These are phyloP conservation scores for Cladochytrium tenue DNA, from an alignment of 371 early-diverging fungal genomes.

Conservation along the genomic window DNA sequence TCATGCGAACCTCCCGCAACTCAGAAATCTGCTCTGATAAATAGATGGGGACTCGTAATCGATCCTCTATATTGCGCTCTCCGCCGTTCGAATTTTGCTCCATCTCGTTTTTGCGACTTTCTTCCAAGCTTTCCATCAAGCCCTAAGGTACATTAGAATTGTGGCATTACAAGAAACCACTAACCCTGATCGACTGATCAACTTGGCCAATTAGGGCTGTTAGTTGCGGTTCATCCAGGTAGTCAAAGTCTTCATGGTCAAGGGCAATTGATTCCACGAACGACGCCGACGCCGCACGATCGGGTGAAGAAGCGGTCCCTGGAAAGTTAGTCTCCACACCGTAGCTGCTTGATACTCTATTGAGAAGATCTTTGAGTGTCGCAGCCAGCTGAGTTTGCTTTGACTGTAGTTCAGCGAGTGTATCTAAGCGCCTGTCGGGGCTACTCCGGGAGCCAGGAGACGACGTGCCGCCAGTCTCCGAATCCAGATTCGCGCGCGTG, in stretches of 20 bases:
- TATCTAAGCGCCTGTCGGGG: too few species aligned
- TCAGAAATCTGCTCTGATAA: slow-evolving; percentile 17
- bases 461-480: too few species aligned
- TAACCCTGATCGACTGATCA: neutral
- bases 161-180: too few species aligned
- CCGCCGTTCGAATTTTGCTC: slow-evolving; percentile 7
- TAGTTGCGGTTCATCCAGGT: neutral
- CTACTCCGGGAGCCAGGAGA: too few species aligned
- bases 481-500: too few species aligned
- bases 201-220: neutral
- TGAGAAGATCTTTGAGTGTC: neutral
- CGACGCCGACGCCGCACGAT: neutral
- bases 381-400: neutral
- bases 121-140: neutral
- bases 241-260: neutral
- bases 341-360: neutral
- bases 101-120: too few species aligned
- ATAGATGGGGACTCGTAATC: slow-evolving; percentile 9
- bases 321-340: slow-evolving; percentile 1
- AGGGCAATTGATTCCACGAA: neutral
- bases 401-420: too few species aligned
- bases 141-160: neutral
- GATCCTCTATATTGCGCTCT: slow-evolving; percentile 4
- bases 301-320: too few species aligned
- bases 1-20: slow-evolving; percentile 16